Percentiles rank a stretch among this genome's conserved stretches.
Conservation (phyloP, 2,329 filamentous ascomycete genomes). For the Exophiala mesophila region DNA sequence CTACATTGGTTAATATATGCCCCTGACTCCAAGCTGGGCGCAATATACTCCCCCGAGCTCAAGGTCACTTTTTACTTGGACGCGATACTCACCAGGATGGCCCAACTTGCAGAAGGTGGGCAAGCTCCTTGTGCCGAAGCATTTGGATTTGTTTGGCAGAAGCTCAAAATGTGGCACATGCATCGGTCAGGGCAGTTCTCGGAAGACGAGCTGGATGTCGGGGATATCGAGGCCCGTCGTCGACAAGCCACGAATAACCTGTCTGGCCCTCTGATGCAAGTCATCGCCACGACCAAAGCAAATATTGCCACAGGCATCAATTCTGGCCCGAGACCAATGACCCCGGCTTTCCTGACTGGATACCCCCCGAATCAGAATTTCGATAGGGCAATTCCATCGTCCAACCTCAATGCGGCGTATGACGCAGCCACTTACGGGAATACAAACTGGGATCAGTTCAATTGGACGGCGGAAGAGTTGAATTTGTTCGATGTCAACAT, state of each 20-base stretch:
- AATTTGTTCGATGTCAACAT: conserved; percentile 24
- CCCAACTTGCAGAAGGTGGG: conserved; percentile 56
- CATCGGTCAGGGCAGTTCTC: conserved; percentile 40
- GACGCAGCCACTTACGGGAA: conserved; percentile 22
- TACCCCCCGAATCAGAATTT: neutral
- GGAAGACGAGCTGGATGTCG: conserved; percentile 22
- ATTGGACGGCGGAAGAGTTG: conserved; percentile 20
- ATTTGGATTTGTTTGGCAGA: conserved; percentile 64
- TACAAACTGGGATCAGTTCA: conserved; percentile 25
- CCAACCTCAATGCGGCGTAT: conserved; percentile 21
- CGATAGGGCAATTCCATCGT: neutral
- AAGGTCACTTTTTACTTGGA: conserved; percentile 63
- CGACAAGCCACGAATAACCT: conserved; percentile 8
- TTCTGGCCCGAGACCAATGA: too few relatives aligned
- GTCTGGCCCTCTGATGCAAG: conserved; percentile 3
- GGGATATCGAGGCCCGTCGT: conserved; percentile 4
- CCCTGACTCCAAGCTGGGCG: conserved; percentile 60
- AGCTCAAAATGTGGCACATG: conserved; percentile 65
- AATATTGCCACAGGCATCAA: neutral
- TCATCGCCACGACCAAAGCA: conserved; percentile 7
- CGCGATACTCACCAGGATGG: conserved; percentile 63
- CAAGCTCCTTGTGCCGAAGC: conserved; percentile 62
- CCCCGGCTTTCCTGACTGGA: neutral
- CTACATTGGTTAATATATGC: conserved; percentile 63
- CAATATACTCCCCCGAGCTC: conserved; percentile 64